A percentile compares a stretch with the other conserved stretches of the same genome.
phyloP scores from a whole-genome alignment of 2,329 filamentous ascomycete species.

The Ceratocystis cubensis region DNA sequence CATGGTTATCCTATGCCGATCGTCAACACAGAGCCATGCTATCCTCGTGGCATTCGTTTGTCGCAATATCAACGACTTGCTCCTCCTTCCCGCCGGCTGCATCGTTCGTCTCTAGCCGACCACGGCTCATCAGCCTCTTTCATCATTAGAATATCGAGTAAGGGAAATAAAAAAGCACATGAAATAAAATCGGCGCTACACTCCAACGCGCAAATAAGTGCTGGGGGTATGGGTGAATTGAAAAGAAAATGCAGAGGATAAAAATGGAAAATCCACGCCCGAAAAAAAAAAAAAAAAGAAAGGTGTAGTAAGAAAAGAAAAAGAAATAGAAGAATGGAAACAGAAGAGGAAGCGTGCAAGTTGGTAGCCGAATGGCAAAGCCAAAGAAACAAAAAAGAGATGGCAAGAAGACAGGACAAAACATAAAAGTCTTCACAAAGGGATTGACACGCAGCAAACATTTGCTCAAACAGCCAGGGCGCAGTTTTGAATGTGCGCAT shows the following conservation, averaged over 20 bases:
- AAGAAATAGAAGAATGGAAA: not conserved
- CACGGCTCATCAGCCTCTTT: not conserved
- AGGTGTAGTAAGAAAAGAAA: conserved; percentile 4
- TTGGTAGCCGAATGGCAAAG: not conserved
- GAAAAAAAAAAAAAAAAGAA: not conserved
- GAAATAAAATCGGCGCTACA: conserved; percentile 7
- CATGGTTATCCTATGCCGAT: not conserved
- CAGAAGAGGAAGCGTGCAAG: not conserved
- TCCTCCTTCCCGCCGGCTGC: not conserved
- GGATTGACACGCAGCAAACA: not conserved
- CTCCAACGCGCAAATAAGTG: conserved; percentile 7
- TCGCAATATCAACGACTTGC: not conserved
- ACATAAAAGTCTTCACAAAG: not conserved
- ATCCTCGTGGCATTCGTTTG: not conserved
- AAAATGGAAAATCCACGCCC: not conserved
- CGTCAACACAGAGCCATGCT: not conserved
- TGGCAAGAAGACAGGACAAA: conserved; percentile 9
- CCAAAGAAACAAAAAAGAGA: not conserved
- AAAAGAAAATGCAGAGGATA: conserved; percentile 8
- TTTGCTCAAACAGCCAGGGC: not conserved
- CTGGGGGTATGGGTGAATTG: conserved; percentile 8
- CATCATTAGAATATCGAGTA: conserved; percentile 8
- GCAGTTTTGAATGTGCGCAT: not conserved
- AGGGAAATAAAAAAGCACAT: conserved; percentile 3
- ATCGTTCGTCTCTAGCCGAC: not conserved